Evolutionary conservation across 1,284 basidiomycete genomes (phyloP).

Genomic region (Cronartium quercuum): DNA sequence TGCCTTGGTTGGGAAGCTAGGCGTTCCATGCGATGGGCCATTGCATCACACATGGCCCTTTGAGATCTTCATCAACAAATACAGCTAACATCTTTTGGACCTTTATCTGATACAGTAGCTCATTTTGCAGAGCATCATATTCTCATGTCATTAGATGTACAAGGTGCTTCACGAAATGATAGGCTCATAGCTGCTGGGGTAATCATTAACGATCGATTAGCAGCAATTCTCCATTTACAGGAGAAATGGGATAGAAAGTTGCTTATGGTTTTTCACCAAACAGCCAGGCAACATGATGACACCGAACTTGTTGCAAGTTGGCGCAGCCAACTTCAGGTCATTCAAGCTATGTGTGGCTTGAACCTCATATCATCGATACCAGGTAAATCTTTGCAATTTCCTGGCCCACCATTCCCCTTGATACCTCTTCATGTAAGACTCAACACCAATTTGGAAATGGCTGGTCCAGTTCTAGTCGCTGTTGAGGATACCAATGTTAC

Average conservation of each 20-base stretch:
- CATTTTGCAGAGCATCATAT: neutral
- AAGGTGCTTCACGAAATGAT: no score
- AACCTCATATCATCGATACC: neutral
- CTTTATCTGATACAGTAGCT: neutral
- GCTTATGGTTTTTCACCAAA: neutral
- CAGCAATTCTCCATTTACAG: neutral
- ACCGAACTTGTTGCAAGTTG: neutral
- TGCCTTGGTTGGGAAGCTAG: slow-evolving; percentile 9
- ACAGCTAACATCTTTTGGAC: neutral
- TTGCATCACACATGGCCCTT: neutral
- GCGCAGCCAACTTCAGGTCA: neutral
- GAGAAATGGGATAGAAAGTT: neutral
- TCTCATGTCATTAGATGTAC: neutral
- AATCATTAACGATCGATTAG: neutral
- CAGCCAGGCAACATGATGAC: neutral
- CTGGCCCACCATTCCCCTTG: no score
- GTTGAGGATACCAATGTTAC: no score
- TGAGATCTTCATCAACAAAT: neutral
- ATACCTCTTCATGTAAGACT: no score
- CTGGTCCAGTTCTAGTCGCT: no score
- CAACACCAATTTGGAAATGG: no score
- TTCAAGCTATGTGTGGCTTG: neutral
- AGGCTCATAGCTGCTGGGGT: neutral
- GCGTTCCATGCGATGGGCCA: neutral
- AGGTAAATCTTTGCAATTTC: no score